Base-by-base conservation (phyloP, 2,329 filamentous ascomycete genomes). In the Corinectria fuckeliana region DNA sequence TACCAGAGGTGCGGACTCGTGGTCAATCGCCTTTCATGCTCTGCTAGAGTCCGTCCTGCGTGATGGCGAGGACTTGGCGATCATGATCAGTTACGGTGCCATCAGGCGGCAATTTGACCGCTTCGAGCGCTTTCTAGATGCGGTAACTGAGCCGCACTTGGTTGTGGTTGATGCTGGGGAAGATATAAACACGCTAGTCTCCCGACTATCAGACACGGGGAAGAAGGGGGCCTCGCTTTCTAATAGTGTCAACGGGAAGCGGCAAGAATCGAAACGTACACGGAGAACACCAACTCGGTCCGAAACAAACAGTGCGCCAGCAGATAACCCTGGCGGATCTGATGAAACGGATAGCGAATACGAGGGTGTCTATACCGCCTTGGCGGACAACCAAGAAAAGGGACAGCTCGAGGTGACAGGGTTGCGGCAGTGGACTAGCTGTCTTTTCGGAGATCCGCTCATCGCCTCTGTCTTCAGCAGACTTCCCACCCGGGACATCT, bases 401-500 rank as follows among this genome's bases (percentile, higher is more conserved):
- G 52, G 11, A 2, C 56, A 61, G 0, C 71, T 81, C 13, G 68
- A 68, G 20, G 69, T 87, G 13, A 82, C 78, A 0, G 85, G 85
- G 0, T 69, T 88, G n/a, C 77, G 78, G 28, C 83, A 85, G 72
- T 88, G 85, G 85, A 82, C 82, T 59, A 82, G 81, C 58, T 82
- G 82, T 41, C 64, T 87, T 10, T 88, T 88, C 62, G 86, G 85
- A 10, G 86, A 88, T 60, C 85, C 85, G 0, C 69, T 88, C 2
- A 75, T 89, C 49, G 78, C 82, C 2, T 76, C 75, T 3, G 77
- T 77, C 6, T 85, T 88, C 63, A 78, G 75, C 65, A 76, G 79
- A 13, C 70, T 75, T 16, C 76, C 80, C 0, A 80, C 75, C 4
- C 65, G 75, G 11, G 76, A 79, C 0, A 81, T 87, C 30, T 71